Conservation (phyloP, 257 asterid genomes). For the Forsythia viridissima region DNA sequence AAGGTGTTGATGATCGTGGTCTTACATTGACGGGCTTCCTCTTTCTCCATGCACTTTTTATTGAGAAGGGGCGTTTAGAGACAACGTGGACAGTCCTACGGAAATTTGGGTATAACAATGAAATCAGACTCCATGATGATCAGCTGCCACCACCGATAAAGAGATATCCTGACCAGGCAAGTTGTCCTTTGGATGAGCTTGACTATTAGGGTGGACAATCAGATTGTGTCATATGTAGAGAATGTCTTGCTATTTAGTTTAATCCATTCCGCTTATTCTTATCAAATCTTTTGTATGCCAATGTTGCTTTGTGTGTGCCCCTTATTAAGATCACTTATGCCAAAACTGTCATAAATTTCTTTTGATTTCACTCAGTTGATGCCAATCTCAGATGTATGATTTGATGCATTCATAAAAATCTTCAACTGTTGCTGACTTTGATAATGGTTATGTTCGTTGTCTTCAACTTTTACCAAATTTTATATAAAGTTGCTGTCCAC, state of each 20-base stretch:
- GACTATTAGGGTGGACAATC: background rate
- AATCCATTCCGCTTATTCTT: background rate
- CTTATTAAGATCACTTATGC: background rate
- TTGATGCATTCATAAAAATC: background rate
- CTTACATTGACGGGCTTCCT: conserved; percentile 96
- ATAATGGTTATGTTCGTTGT: background rate
- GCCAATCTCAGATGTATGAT: background rate
- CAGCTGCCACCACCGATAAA: conserved; percentile 80
- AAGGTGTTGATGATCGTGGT: conserved; percentile 87
- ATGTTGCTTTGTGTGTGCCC: conserved; percentile 7
- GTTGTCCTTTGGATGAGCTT: conserved; percentile 16
- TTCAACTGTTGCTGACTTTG: background rate
- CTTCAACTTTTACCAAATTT: background rate
- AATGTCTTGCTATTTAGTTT: conserved; percentile 20
- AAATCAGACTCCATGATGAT: conserved; percentile 85
- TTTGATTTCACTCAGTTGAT: background rate
- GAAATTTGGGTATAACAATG: conserved; percentile 95
- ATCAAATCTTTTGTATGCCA: conserved; percentile 4
- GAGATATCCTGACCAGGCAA: conserved; percentile 88
- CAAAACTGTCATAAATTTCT: conserved; percentile 9
- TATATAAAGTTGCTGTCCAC: background rate
- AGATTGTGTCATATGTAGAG: background rate
- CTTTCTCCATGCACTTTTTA: conserved; percentile 94
- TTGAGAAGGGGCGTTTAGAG: conserved; percentile 93
- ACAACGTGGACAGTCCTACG: conserved; percentile 98